These are phyloP conservation scores for Rhodotorula sp. DNA, from an alignment of 1,284 basidiomycete species.

Conservation along the genomic window DNA sequence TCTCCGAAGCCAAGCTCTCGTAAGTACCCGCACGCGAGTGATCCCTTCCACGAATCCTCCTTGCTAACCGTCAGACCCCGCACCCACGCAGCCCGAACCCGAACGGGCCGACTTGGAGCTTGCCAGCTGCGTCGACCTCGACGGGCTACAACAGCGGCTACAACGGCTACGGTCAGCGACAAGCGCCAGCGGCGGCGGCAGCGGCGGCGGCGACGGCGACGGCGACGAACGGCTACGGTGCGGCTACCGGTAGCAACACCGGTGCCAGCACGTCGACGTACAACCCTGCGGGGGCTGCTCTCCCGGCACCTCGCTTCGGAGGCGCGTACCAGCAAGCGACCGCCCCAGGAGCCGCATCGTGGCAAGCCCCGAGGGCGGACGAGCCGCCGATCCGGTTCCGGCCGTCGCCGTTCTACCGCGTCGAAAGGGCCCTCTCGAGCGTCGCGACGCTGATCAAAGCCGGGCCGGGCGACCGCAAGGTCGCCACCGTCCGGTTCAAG, in stretches of 20 bases:
- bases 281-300: not conserved
- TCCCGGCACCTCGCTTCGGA: slow-evolving; percentile 19
- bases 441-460: slow-evolving; percentile 71
- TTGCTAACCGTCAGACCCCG: too few species aligned
- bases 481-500: slow-evolving; percentile 61
- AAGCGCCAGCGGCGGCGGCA: too few species aligned
- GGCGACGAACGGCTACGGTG: slow-evolving; percentile 5
- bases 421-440: slow-evolving; percentile 63
- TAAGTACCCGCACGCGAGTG: not conserved
- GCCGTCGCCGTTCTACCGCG: slow-evolving; percentile 69
- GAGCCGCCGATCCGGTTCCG: slow-evolving; percentile 65
- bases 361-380: slow-evolving; percentile 10
- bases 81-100: not conserved
- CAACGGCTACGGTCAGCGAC: not conserved
- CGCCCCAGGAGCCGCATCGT: slow-evolving; percentile 32
- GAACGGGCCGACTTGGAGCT: not conserved
- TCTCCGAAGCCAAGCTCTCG: not conserved
- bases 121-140: not conserved
- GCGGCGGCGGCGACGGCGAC: not conserved
- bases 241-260: not conserved
- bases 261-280: not conserved
- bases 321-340: not conserved
- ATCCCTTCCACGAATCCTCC: not conserved
- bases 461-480: slow-evolving; percentile 68
- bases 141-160: not conserved